Conservation (phyloP, 2,329 filamentous ascomycete genomes). For the Periconia sp. region DNA sequence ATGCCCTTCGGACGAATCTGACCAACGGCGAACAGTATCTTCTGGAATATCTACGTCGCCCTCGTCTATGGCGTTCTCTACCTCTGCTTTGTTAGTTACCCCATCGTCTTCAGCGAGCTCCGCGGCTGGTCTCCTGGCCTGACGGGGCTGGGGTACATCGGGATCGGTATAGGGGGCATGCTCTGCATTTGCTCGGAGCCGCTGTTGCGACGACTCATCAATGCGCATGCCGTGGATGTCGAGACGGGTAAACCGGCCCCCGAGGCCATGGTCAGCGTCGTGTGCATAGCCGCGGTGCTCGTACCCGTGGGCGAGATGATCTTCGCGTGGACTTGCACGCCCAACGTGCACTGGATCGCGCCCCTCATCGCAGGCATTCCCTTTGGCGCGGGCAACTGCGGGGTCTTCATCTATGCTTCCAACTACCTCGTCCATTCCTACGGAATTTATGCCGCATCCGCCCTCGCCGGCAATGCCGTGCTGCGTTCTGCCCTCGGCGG, state of each 20-base stretch:
- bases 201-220: constrained; percentile 74
- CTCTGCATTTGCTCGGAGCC: constrained; percentile 61
- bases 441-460: constrained; percentile 78
- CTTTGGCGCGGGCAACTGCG: constrained; percentile 75
- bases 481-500: constrained; percentile 74
- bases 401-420: constrained; percentile 78
- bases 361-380: constrained; percentile 77
- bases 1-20: neutral
- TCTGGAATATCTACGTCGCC: constrained; percentile 71
- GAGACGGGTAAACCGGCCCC: constrained; percentile 72
- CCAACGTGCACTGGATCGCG: constrained; percentile 79
- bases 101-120: constrained; percentile 74
- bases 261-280: constrained; percentile 78
- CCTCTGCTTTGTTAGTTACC: constrained; percentile 88
- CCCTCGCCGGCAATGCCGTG: constrained; percentile 78
- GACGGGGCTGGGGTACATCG: constrained; percentile 76
- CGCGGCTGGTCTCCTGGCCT: constrained; percentile 76
- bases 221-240: constrained; percentile 72
- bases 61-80: constrained; percentile 86
- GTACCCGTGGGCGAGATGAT: constrained; percentile 78
- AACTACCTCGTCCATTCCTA: constrained; percentile 82
- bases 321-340: constrained; percentile 85
- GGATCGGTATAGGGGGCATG: constrained; percentile 60
- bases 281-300: constrained; percentile 74
- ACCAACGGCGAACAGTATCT: constrained; percentile 57